phyloP scores from a whole-genome alignment of 768 basidiomycete species.

The Hypholoma sublateritium region DNA sequence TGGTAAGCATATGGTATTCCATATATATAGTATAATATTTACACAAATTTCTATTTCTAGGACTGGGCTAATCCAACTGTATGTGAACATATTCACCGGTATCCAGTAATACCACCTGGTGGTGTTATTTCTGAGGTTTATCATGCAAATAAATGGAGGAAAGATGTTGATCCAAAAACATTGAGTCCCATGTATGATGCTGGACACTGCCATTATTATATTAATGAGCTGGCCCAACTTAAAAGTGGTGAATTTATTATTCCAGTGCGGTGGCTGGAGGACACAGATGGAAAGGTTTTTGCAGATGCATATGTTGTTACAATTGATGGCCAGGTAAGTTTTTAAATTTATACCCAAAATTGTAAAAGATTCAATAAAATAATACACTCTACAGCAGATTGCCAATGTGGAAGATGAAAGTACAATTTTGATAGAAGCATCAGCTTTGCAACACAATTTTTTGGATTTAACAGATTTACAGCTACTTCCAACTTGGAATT shows the following conservation, averaged over 20 bases:
- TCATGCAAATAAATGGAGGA: conserved; percentile 14
- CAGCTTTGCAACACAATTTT: conserved; percentile 16
- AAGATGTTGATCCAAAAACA: conserved; percentile 10
- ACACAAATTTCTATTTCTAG: background rate
- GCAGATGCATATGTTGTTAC: conserved; percentile 19
- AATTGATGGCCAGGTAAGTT: conserved; percentile 12
- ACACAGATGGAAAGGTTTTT: conserved; percentile 13
- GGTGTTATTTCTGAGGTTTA: conserved; percentile 22
- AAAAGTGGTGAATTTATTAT: conserved; percentile 16
- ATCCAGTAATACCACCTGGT: conserved; percentile 23
- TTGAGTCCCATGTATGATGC: conserved; percentile 18
- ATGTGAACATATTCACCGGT: conserved; percentile 22
- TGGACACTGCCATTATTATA: conserved; percentile 15
- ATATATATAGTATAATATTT: background rate
- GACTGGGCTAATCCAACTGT: conserved; percentile 17
- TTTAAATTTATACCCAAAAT: too few relatives aligned
- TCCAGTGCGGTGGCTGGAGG: conserved; percentile 24
- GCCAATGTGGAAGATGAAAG: conserved; percentile 11
- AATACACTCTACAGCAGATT: background rate
- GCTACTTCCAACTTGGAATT: too few relatives aligned
- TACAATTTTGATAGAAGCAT: conserved; percentile 12
- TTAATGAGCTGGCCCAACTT: conserved; percentile 17
- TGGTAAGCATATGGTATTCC: conserved; percentile 12
- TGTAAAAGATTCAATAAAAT: background rate
- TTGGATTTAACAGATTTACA: conserved; percentile 6